These are phyloP conservation scores for Quercus gilva DNA, from an alignment of 306 rosid species.

Conservation along the genomic window DNA sequence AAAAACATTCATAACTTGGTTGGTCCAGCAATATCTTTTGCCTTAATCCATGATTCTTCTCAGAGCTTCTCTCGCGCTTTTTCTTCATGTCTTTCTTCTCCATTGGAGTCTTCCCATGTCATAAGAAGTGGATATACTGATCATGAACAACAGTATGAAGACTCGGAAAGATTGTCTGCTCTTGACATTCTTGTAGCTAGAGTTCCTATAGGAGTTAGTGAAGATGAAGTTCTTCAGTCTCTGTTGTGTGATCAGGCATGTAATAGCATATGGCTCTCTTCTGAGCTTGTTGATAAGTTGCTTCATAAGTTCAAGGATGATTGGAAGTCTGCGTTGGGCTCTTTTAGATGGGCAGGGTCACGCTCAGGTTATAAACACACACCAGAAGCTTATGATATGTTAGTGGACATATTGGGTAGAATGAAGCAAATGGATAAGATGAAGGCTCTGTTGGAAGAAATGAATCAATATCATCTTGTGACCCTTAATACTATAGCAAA, in stretches of 20 bases:
- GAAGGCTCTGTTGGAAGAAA: conserved; percentile 51
- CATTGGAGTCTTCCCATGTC: conserved; percentile 1
- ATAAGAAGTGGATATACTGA: conserved; percentile 21
- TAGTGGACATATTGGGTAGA: conserved; percentile 77
- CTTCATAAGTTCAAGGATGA: conserved; percentile 71
- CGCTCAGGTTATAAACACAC: conserved; percentile 42
- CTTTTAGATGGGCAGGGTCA: conserved; percentile 72
- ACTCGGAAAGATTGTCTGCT: conserved; percentile 19
- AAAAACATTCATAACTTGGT: not conserved
- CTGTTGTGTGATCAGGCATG: conserved; percentile 48
- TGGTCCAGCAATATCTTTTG: conserved; percentile 18
- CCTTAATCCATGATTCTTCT: conserved; percentile 19
- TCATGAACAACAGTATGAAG: conserved; percentile 29
- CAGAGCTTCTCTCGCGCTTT: conserved; percentile 9
- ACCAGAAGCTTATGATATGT: conserved; percentile 52
- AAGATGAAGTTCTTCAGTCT: conserved; percentile 49
- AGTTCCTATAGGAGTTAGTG: conserved; percentile 44
- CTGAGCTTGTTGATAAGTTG: conserved; percentile 39
- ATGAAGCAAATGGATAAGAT: conserved; percentile 66
- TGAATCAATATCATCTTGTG: conserved; percentile 34
- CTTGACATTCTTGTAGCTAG: conserved; percentile 51
- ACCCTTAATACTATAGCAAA: conserved; percentile 57
- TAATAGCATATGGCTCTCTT: conserved; percentile 37
- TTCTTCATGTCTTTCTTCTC: conserved; percentile 19
- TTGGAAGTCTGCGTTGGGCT: conserved; percentile 83